Evolutionary conservation across 169 alveolate genomes (phyloP).

Genomic region (Theileria orientalis): DNA sequence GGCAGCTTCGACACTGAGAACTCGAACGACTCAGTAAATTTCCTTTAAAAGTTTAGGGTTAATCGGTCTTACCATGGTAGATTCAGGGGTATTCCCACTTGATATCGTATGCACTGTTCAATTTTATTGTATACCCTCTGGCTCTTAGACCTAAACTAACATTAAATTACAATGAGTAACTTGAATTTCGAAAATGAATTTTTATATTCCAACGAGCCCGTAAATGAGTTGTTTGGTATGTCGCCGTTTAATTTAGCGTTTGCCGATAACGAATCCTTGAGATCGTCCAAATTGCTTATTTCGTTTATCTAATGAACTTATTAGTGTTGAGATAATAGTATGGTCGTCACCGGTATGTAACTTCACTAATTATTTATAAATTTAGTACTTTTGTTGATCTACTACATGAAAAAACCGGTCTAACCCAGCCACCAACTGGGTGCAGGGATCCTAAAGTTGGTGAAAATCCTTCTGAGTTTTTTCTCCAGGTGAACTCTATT

Average conservation of each 20-base stretch:
- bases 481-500: conserved; percentile 56
- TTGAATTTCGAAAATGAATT: conserved; percentile 28
- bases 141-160: conserved; percentile 9
- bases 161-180: not conserved
- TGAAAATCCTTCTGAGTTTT: conserved; percentile 54
- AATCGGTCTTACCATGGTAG: conserved; percentile 41
- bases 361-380: no score
- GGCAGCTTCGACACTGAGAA: conserved; percentile 15
- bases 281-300: conserved; percentile 50
- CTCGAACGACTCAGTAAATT: conserved; percentile 30
- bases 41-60: conserved; percentile 15
- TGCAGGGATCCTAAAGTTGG: conserved; percentile 58
- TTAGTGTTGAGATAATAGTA: not conserved
- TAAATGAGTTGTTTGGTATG: conserved; percentile 43
- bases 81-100: conserved; percentile 64
- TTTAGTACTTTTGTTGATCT: conserved; percentile 57
- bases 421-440: conserved; percentile 67
- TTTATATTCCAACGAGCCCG: conserved; percentile 60
- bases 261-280: conserved; percentile 57
- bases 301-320: conserved; percentile 32
- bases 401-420: conserved; percentile 65
- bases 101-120: conserved; percentile 55
- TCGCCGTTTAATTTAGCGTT: conserved; percentile 56
- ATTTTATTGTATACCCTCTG: conserved; percentile 39
- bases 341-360: no score